Evolutionary conservation across 2,329 filamentous ascomycete genomes (phyloP).

Genomic region (Diaporthe caulivora): DNA sequence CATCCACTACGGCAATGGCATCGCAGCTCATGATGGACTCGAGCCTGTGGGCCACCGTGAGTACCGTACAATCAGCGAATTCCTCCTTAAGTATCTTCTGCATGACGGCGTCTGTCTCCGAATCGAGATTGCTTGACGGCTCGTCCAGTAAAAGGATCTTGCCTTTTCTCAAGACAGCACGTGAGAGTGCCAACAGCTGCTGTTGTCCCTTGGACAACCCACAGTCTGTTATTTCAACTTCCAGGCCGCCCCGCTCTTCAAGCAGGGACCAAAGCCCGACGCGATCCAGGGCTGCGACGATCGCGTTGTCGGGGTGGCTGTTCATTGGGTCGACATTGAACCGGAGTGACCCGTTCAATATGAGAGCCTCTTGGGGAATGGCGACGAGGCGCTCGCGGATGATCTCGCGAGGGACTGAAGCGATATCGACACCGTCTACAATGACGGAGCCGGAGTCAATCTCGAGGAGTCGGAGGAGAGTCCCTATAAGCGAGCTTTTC

Average conservation of each 20-base stretch:
- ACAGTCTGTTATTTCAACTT: neutral
- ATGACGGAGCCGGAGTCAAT: conserved; percentile 55
- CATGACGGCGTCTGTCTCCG: neutral
- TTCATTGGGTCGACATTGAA: neutral
- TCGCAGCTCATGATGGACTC: neutral
- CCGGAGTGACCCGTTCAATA: neutral
- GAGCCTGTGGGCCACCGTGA: neutral
- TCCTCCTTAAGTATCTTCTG: neutral
- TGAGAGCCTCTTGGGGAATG: conserved; percentile 57
- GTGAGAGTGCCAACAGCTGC: neutral
- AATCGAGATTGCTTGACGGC: neutral
- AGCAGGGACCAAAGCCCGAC: neutral
- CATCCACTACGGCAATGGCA: neutral
- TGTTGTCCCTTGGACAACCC: neutral
- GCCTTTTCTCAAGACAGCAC: neutral
- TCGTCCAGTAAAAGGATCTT: neutral
- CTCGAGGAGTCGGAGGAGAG: conserved; percentile 63
- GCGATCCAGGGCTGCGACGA: neutral
- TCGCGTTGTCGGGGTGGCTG: neutral
- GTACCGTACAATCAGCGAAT: neutral
- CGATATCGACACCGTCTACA: conserved; percentile 62
- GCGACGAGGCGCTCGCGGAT: conserved; percentile 55
- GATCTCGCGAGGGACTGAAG: conserved; percentile 54
- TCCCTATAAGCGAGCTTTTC: conserved; percentile 57
- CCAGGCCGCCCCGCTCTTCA: neutral